Percentiles rank a stretch among this genome's conserved stretches.
These are phyloP conservation scores for Starmera stellimalicola DNA, from an alignment of 1,139 yeast species.

Conservation along the genomic window DNA sequence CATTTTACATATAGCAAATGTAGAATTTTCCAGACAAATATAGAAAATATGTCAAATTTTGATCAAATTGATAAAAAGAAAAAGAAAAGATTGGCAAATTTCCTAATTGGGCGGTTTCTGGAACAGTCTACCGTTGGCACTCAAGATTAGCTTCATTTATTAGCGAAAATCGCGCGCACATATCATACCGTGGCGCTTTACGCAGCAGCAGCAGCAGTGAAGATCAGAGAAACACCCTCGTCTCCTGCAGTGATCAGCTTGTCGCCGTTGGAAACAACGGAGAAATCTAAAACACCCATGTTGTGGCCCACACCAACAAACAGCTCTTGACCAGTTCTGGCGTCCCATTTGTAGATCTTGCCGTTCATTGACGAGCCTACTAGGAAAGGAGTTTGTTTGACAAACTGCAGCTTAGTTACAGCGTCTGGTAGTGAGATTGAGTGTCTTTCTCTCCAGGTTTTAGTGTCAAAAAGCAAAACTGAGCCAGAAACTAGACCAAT, in stretches of 20 bases:
- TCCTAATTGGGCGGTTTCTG: too few relatives aligned
- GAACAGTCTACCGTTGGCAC: too few relatives aligned
- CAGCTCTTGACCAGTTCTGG: conserved; percentile 68
- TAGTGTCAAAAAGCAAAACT: conserved; percentile 68
- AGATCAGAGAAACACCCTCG: conserved; percentile 86
- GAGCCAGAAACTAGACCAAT: conserved; percentile 88
- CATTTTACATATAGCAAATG: neutral
- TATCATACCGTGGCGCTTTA: conserved; percentile 1
- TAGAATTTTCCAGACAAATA: neutral
- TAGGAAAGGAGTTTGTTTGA: conserved; percentile 46
- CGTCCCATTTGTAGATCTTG: conserved; percentile 78
- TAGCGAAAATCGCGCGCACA: conserved; percentile 2
- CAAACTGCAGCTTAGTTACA: conserved; percentile 68
- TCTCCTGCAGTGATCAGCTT: conserved; percentile 93
- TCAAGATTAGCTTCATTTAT: conserved; percentile 4
- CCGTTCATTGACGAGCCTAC: conserved; percentile 82
- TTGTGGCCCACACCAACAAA: conserved; percentile 86
- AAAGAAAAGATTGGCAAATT: too few relatives aligned
- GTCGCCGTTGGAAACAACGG: conserved; percentile 49
- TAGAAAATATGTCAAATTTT: too few relatives aligned
- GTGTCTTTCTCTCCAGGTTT: conserved; percentile 80
- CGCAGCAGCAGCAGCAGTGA: conserved; percentile 17
- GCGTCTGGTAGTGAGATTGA: conserved; percentile 67
- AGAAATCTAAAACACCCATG: conserved; percentile 86
- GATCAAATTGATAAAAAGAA: neutral